Base-by-base conservation (phyloP, 176 grass and related monocot genomes). In the Canna indica region DNA sequence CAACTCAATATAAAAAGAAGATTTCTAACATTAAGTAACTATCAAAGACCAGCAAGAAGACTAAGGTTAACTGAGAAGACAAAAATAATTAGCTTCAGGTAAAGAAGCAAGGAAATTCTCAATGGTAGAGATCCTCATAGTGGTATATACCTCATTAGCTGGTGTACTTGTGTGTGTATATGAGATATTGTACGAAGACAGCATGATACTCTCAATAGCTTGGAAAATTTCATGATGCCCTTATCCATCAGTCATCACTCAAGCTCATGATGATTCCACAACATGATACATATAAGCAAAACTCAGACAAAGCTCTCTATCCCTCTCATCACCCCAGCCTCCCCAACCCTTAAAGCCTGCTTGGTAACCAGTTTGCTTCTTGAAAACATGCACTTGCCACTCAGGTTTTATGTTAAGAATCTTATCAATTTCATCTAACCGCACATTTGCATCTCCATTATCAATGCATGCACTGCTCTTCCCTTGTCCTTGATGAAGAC, bases 331-430 rank as follows among this genome's bases (percentile, higher is more conserved):
- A 18, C 88, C 88, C 93, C 93, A 97, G n/a, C 93, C 93, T 54
- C 93, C 93, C 93, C 93, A 97, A 87, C 93, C 93, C 77, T 87
- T 92, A 67, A 97, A 97, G 77, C 93, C 93, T 34, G 88, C 86
- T 69, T 87, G 81, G 75, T 97, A 97, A 3, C 88, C 88, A 3
- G 67, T 74, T n/a, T 97, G 86, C 69, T 29, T 92, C 20, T 56
- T 70, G 36, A 85, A 74, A 50, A 90, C 36, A n/a, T 77, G 81
- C 16, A 91, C 88, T 18, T 76, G 69, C 93, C 93, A 97, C 59
- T 90, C 69, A 47, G 77, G 39, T 78, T 90, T 87, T 27, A 97
- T 89, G 58, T 97, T 92, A 67, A 82, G 77, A 76, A 85, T 79
- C 67, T 76, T 86, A 56, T 97, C 88, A 0, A 36, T 38, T 69